phyloP scores from a whole-genome alignment of 345 rosid species.

The Nephelium lappaceum region DNA sequence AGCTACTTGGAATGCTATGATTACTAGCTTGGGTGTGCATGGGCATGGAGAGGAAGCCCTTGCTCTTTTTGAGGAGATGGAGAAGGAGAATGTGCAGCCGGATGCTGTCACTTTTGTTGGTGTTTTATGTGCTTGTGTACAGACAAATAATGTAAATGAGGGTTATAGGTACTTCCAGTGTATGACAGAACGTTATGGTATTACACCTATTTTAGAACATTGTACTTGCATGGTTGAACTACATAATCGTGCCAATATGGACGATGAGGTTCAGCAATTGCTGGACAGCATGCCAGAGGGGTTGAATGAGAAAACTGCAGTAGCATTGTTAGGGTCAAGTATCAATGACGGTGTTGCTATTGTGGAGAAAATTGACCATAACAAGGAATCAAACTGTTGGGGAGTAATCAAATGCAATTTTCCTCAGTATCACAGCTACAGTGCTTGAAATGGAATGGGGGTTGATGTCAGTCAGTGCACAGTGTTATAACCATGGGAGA shows the following conservation, averaged over 20 bases:
- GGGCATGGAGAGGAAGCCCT: slow-evolving; percentile 72
- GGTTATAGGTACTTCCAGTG: slow-evolving; percentile 46
- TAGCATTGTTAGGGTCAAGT: slow-evolving; percentile 21
- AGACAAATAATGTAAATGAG: slow-evolving; percentile 43
- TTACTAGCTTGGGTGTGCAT: slow-evolving; percentile 79
- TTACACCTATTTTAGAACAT: slow-evolving; percentile 61
- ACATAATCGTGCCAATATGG: slow-evolving; percentile 41
- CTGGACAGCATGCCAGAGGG: slow-evolving; percentile 24
- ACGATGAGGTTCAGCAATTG: slow-evolving; percentile 26
- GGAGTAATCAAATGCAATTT: neutral
- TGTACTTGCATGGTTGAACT: slow-evolving; percentile 61
- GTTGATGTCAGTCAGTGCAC: slow-evolving; percentile 27
- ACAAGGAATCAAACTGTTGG: neutral
- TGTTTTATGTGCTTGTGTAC: slow-evolving; percentile 68
- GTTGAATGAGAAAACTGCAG: slow-evolving; percentile 24
- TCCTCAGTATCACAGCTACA: slow-evolving; percentile 23
- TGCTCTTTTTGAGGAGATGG: slow-evolving; percentile 59
- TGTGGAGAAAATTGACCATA: slow-evolving; percentile 17
- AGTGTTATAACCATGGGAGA: neutral
- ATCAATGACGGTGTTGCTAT: slow-evolving; percentile 2
- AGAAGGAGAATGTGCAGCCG: slow-evolving; percentile 41
- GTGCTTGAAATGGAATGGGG: slow-evolving; percentile 45
- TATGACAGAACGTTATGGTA: slow-evolving; percentile 50
- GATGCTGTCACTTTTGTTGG: slow-evolving; percentile 82
- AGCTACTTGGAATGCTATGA: slow-evolving; percentile 84